These are phyloP conservation scores for Corynascus novoguineensis DNA, from an alignment of 495 filamentous ascomycete genomes.

Conservation along the genomic window DNA sequence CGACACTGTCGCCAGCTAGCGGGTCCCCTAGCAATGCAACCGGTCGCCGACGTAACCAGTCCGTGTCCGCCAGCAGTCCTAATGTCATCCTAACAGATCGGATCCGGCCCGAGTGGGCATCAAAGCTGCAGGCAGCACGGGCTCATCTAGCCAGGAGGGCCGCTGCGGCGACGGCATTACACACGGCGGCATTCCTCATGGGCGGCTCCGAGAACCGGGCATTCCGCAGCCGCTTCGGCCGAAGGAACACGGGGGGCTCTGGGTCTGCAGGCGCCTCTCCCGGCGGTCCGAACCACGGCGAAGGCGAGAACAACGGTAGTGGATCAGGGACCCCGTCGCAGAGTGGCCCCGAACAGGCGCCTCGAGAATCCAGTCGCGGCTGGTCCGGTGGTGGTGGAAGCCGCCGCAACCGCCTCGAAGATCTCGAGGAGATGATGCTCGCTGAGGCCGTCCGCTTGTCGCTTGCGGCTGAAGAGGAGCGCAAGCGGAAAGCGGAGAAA, in stretches of 20 bases:
- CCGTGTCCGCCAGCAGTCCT: conserved; percentile 72
- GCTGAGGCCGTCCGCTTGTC: conserved; percentile 90
- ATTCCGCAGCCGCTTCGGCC: conserved; percentile 44
- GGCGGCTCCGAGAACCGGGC: conserved; percentile 50
- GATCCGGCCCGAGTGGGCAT: conserved; percentile 89
- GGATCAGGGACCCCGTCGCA: conserved; percentile 24
- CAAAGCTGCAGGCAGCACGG: conserved; percentile 79
- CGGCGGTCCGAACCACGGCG: conserved; percentile 25
- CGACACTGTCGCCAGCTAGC: conserved; percentile 37
- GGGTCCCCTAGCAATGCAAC: conserved; percentile 21
- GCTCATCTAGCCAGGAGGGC: conserved; percentile 79
- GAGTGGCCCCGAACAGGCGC: conserved; percentile 22
- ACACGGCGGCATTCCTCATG: conserved; percentile 93
- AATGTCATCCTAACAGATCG: conserved; percentile 86
- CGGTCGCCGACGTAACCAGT: conserved; percentile 62
- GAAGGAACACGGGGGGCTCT: conserved; percentile 42
- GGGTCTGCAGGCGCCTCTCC: conserved; percentile 28
- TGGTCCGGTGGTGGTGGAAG: conserved; percentile 29
- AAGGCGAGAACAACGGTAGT: conserved; percentile 29
- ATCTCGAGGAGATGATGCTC: conserved; percentile 97
- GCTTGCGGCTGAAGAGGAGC: conserved; percentile 83
- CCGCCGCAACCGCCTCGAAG: conserved; percentile 68
- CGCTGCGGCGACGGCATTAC: conserved; percentile 88
- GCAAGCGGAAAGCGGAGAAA: conserved; percentile 74
- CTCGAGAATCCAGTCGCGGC: conserved; percentile 11